phyloP scores from a whole-genome alignment of 2,329 filamentous ascomycete species.

The Microcyclospora tardicrescens region DNA sequence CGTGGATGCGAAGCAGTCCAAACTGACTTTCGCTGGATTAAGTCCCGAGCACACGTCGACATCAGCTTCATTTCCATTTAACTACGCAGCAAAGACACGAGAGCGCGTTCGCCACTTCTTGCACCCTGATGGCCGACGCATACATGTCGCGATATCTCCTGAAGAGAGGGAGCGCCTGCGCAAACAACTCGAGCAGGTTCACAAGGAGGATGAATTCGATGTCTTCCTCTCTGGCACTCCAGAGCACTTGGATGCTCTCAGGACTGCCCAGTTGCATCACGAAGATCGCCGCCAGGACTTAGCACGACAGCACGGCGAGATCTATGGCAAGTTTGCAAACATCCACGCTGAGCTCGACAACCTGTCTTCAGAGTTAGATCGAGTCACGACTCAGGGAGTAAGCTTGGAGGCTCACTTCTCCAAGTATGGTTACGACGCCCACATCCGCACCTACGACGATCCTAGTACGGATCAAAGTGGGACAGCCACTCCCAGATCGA shows the following conservation, averaged over 20 bases:
- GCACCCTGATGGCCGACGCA: constrained; percentile 42
- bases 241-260: constrained; percentile 39
- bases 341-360: constrained; percentile 41
- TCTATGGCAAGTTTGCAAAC: constrained; percentile 45
- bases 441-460: constrained; percentile 31
- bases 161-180: constrained; percentile 41
- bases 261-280: constrained; percentile 41
- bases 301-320: constrained; percentile 35
- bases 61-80: neutral
- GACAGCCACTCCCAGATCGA: constrained; percentile 9
- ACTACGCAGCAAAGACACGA: constrained; percentile 7
- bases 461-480: constrained; percentile 10
- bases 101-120: constrained; percentile 40
- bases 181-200: constrained; percentile 28
- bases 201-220: constrained; percentile 35
- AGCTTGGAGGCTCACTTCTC: constrained; percentile 48
- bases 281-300: constrained; percentile 35
- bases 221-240: constrained; percentile 45
- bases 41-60: no score
- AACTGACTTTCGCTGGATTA: no score
- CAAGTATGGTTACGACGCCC: constrained; percentile 50
- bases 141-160: constrained; percentile 44
- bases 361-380: constrained; percentile 41
- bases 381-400: constrained; percentile 41
- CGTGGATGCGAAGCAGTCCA: no score